phyloP scores from a whole-genome alignment of 495 filamentous ascomycete species.

The Aspergillus panamensis region DNA sequence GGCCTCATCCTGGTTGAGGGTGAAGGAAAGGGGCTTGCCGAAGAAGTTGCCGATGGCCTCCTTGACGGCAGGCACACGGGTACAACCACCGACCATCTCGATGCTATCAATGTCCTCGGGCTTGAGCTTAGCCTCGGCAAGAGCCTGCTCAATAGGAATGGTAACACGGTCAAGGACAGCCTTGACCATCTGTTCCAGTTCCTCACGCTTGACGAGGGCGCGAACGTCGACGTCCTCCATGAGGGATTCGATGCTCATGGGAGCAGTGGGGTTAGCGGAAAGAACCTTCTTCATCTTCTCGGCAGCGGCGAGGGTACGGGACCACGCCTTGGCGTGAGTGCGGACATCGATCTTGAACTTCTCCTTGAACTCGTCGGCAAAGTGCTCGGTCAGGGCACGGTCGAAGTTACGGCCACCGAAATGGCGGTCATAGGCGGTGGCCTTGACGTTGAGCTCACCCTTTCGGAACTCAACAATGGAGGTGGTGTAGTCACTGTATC shows the following conservation, averaged over 20 bases:
- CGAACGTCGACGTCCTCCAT: constrained; percentile 97
- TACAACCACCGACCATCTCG: constrained; percentile 92
- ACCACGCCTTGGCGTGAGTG: constrained; percentile 80
- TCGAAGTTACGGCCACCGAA: constrained; percentile 98
- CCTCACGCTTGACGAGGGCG: constrained; percentile 85
- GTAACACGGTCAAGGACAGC: constrained; percentile 75
- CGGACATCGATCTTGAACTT: constrained; percentile 90
- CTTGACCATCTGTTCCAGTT: constrained; percentile 85
- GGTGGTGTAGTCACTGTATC: constrained; percentile 91
- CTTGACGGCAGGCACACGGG: constrained; percentile 92
- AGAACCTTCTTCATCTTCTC: constrained; percentile 99
- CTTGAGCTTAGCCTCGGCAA: constrained; percentile 85
- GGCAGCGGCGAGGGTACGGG: constrained; percentile 78
- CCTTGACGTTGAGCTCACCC: constrained; percentile 90
- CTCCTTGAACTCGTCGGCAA: constrained; percentile 90
- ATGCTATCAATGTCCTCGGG: constrained; percentile 89
- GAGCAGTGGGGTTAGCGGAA: constrained; percentile 89
- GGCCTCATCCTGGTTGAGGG: constrained; percentile 97
- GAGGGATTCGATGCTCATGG: constrained; percentile 95
- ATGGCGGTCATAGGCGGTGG: constrained; percentile 91
- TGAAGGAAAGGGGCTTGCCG: constrained; percentile 88
- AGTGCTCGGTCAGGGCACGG: constrained; percentile 88
- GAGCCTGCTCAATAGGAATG: constrained; percentile 78
- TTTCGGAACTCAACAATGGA: constrained; percentile 96
- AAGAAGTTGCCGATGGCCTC: constrained; percentile 87